Conservation (phyloP, 2,329 filamentous ascomycete species). For the Epicoccum sorghinum region DNA sequence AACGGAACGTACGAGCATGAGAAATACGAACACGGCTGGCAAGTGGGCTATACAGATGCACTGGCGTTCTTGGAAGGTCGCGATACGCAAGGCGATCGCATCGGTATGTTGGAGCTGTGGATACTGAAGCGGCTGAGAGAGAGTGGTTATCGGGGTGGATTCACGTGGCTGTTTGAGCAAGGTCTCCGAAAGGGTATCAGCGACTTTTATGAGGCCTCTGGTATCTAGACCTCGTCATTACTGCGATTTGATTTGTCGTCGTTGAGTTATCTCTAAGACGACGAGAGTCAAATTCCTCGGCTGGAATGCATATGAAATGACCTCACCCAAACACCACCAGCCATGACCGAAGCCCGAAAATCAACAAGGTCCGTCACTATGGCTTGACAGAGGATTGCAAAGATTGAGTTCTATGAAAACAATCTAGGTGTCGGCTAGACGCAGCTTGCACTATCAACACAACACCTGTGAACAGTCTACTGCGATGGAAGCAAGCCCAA, state of each 20-base stretch:
- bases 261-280: constrained; percentile 5
- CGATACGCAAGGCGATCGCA: constrained; percentile 53
- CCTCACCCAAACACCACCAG: background rate
- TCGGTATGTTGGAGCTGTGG: constrained; percentile 66
- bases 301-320: constrained; percentile 10
- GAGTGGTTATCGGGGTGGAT: constrained; percentile 54
- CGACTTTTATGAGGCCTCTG: constrained; percentile 44
- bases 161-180: constrained; percentile 60
- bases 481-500: constrained; percentile 4
- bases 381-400: constrained; percentile 6
- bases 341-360: constrained; percentile 8
- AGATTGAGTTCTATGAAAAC: background rate
- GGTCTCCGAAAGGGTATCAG: constrained; percentile 55
- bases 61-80: constrained; percentile 56
- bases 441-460: background rate
- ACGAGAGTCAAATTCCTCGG: constrained; percentile 9
- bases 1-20: constrained; percentile 59
- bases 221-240: constrained; percentile 18
- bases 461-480: background rate
- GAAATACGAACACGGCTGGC: constrained; percentile 62
- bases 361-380: constrained; percentile 5
- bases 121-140: constrained; percentile 61
- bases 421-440: background rate
- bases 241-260: background rate
- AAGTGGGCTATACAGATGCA: constrained; percentile 62